Conservation (phyloP, 2,329 filamentous ascomycete genomes). For the Aspergillus costaricaensis region DNA sequence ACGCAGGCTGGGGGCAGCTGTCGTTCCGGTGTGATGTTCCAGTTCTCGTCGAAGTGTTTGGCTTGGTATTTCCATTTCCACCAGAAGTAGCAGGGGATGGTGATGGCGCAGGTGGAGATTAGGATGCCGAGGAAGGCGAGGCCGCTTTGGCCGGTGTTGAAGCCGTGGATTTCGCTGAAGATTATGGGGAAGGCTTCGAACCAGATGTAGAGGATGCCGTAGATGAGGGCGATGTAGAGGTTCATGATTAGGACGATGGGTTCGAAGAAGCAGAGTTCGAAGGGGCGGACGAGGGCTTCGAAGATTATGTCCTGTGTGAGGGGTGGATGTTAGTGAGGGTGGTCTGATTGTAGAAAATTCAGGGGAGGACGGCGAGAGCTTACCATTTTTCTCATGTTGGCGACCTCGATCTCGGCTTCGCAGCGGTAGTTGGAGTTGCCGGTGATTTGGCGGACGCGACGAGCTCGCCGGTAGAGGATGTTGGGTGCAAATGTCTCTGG, state of each 20-base stretch:
- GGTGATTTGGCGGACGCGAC: conserved; percentile 37
- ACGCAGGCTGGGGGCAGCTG: conserved; percentile 66
- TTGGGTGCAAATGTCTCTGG: conserved; percentile 33
- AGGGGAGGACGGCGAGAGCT: neutral
- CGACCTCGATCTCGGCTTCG: conserved; percentile 40
- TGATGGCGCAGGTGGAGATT: conserved; percentile 34
- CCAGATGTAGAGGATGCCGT: conserved; percentile 29
- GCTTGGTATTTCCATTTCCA: conserved; percentile 27
- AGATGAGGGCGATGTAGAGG: conserved; percentile 28
- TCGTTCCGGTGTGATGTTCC: conserved; percentile 26
- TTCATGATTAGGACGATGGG: conserved; percentile 26
- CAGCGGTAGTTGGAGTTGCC: conserved; percentile 44
- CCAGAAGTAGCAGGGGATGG: conserved; percentile 43
- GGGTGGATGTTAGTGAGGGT: neutral
- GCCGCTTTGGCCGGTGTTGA: conserved; percentile 37
- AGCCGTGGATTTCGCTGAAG: conserved; percentile 27
- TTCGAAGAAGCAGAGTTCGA: conserved; percentile 32
- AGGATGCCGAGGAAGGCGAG: conserved; percentile 29
- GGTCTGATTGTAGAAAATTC: no score
- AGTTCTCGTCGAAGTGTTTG: conserved; percentile 14
- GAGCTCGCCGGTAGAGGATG: conserved; percentile 23
- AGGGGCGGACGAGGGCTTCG: conserved; percentile 46
- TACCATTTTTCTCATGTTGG: conserved; percentile 33
- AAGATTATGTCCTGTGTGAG: conserved; percentile 37
- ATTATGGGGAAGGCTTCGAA: conserved; percentile 52